A percentile compares a stretch with the other conserved stretches of the same genome.
Conservation (phyloP, 495 filamentous ascomycete genomes). For the Tuber borchii region DNA sequence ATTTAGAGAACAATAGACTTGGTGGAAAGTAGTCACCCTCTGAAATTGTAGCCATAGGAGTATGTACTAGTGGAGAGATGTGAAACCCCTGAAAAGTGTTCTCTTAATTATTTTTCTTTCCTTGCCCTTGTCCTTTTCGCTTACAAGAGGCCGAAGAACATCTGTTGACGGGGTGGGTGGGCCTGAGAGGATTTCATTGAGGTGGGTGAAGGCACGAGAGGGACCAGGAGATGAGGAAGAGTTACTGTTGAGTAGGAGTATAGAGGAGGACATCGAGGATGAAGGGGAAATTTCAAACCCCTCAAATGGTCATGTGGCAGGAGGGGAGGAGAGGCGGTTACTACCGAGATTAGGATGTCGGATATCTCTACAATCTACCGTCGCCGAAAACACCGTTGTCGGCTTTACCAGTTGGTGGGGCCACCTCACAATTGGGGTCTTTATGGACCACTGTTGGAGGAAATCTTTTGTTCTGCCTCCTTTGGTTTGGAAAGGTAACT, state of each 20-base stretch:
- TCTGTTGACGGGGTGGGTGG: neutral
- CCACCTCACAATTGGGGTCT: no score
- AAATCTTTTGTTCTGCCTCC: no score
- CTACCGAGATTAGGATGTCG: conserved; percentile 29
- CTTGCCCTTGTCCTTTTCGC: conserved; percentile 7
- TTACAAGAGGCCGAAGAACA: neutral
- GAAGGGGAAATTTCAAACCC: neutral
- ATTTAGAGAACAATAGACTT: no score
- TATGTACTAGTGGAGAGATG: no score
- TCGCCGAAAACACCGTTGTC: conserved; percentile 10
- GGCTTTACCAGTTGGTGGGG: conserved; percentile 31
- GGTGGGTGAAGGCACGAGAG: conserved; percentile 27
- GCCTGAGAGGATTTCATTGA: conserved; percentile 28
- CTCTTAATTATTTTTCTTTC: no score
- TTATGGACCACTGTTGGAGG: no score
- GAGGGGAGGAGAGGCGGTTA: conserved; percentile 17
- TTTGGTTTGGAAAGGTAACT: no score
- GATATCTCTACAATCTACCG: conserved; percentile 21
- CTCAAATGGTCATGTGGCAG: neutral
- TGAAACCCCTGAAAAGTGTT: no score
- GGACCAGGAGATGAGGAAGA: conserved; percentile 35
- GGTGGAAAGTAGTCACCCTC: no score
- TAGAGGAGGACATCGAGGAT: neutral
- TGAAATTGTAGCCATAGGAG: no score
- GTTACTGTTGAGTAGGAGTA: conserved; percentile 20